These are phyloP conservation scores for Annona squamosa DNA, from an alignment of 164 flowering plant species.

Conservation along the genomic window DNA sequence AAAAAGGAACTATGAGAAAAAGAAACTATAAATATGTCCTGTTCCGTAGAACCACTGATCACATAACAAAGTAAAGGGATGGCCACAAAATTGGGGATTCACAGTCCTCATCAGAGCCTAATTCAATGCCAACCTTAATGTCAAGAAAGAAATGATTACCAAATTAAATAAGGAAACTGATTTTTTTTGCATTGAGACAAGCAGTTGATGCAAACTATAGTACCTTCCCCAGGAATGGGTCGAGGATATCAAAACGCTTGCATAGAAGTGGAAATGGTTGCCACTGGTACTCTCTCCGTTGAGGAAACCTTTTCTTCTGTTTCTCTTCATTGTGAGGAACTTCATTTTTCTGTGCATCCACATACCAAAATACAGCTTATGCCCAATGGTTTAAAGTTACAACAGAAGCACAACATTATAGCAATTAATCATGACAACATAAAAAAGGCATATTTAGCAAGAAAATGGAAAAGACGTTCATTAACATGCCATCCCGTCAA, in stretches of 20 bases:
- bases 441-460: neutral
- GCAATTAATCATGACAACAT: neutral
- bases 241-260: slow-evolving; percentile 90
- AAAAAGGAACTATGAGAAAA: neutral
- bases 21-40: neutral
- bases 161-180: too few relatives aligned
- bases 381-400: neutral
- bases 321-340: slow-evolving; percentile 34
- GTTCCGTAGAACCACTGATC: neutral
- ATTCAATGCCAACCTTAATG: neutral
- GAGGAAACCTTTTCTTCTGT: slow-evolving; percentile 44
- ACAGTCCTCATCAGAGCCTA: neutral
- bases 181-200: too few relatives aligned
- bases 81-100: neutral
- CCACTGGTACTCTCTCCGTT: slow-evolving; percentile 87
- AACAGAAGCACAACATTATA: neutral
- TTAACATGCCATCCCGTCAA: neutral
- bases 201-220: neutral
- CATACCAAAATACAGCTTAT: slow-evolving; percentile 8
- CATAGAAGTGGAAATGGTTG: slow-evolving; percentile 81
- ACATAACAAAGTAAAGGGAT: neutral
- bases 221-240: slow-evolving; percentile 96
- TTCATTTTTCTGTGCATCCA: slow-evolving; percentile 34
- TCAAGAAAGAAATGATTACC: neutral
- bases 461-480: neutral